These are phyloP conservation scores for Daedaleopsis sinensis DNA, from an alignment of 768 basidiomycete species.

Conservation along the genomic window DNA sequence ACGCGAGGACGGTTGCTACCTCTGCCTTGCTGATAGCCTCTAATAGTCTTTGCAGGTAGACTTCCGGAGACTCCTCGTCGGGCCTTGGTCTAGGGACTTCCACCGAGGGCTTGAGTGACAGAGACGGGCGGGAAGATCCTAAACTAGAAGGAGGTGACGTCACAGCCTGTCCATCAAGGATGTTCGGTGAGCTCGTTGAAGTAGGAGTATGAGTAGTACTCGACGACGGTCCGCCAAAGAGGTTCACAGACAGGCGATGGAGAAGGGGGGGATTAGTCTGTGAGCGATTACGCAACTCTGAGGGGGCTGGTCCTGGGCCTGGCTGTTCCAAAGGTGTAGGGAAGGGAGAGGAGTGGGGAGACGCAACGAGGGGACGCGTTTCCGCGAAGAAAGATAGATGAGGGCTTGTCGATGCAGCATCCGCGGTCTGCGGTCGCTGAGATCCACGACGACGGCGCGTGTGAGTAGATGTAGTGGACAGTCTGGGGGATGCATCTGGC, in stretches of 20 bases:
- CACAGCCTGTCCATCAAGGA: conserved; percentile 12
- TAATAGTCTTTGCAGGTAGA: conserved; percentile 67
- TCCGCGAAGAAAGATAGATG: conserved; percentile 21
- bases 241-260: conserved; percentile 68
- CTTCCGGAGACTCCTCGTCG: conserved; percentile 67
- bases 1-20: conserved; percentile 77
- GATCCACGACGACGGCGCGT: conserved; percentile 19
- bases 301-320: conserved; percentile 17
- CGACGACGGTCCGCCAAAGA: conserved; percentile 52
- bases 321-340: conserved; percentile 22
- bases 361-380: conserved; percentile 19
- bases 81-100: conserved; percentile 54
- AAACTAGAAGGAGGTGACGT: conserved; percentile 28
- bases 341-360: conserved; percentile 23
- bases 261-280: conserved; percentile 72
- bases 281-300: conserved; percentile 44
- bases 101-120: conserved; percentile 42
- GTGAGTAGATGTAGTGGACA: conserved; percentile 10
- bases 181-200: conserved; percentile 30
- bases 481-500: conserved; percentile 12
- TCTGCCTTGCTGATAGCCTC: conserved; percentile 75
- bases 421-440: conserved; percentile 31
- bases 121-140: conserved; percentile 48
- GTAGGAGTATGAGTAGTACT: conserved; percentile 31
- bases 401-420: conserved; percentile 18